A percentile compares a stretch with the other conserved stretches of the same genome.
Evolutionary conservation across 306 rosid genomes (phyloP).

Genomic region (Cicer cuneatum): DNA sequence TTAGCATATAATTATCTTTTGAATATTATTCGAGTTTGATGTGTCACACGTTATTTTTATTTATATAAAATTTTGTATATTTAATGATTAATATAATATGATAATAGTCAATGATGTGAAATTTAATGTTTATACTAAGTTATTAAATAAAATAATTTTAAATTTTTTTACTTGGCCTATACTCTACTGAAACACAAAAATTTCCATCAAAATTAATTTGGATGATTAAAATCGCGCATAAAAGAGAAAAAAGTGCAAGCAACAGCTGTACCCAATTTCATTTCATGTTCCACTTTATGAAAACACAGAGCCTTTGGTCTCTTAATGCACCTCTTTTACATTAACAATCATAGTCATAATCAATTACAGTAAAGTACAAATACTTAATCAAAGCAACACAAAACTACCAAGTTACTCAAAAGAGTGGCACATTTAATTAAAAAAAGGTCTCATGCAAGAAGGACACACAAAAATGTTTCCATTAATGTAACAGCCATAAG

Average conservation of each 20-base stretch:
- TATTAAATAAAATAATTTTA: too few species aligned
- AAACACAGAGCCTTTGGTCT: conserved; percentile 37
- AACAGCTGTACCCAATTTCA: conserved; percentile 4
- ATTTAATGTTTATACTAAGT: too few species aligned
- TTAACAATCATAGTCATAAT: conserved; percentile 36
- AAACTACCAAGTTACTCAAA: conserved; percentile 46
- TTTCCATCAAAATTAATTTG: too few species aligned
- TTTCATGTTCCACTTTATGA: conserved; percentile 50
- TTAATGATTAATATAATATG: too few species aligned
- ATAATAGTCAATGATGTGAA: too few species aligned
- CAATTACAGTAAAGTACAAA: conserved; percentile 41
- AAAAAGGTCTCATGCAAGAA: conserved; percentile 31
- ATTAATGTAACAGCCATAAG: conserved; percentile 49
- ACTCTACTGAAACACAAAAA: too few species aligned
- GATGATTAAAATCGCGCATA: too few species aligned
- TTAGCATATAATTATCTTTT: too few species aligned
- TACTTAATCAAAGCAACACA: conserved; percentile 38
- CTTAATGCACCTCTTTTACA: conserved; percentile 38
- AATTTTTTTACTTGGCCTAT: too few species aligned
- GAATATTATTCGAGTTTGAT: too few species aligned
- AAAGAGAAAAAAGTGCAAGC: conserved; percentile 26
- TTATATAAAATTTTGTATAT: too few species aligned
- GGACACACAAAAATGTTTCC: conserved; percentile 52
- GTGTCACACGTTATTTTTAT: too few species aligned
- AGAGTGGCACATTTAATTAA: conserved; percentile 44